Conservation (phyloP, 1,284 basidiomycete species). For the Ustilago crameri region DNA sequence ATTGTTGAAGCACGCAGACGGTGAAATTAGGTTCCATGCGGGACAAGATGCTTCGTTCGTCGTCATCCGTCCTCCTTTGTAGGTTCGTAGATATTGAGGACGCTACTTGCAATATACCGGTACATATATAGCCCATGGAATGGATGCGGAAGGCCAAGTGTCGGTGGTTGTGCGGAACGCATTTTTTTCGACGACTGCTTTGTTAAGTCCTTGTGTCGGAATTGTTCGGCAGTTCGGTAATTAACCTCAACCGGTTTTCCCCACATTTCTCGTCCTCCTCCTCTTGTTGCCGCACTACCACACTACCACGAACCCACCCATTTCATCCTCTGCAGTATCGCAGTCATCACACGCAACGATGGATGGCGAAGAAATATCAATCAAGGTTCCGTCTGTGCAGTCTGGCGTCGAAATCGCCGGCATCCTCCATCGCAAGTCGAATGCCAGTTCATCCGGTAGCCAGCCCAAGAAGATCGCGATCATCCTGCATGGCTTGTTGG, state of each 20-base stretch:
- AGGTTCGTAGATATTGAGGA: background rate
- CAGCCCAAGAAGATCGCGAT: conserved; percentile 22
- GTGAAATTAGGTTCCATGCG: conserved; percentile 14
- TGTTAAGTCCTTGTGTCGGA: too few relatives aligned
- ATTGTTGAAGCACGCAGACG: conserved; percentile 19
- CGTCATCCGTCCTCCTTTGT: conserved; percentile 35
- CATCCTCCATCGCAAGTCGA: conserved; percentile 16
- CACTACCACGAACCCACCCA: too few relatives aligned
- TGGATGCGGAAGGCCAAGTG: too few relatives aligned
- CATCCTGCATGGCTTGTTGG: conserved; percentile 55
- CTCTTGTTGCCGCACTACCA: too few relatives aligned
- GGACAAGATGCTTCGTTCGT: conserved; percentile 8
- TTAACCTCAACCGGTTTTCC: background rate
- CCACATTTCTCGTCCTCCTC: too few relatives aligned
- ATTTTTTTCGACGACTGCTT: too few relatives aligned
- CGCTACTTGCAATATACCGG: background rate
- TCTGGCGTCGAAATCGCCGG: conserved; percentile 17
- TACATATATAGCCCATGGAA: background rate
- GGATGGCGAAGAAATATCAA: conserved; percentile 11
- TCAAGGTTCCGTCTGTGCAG: conserved; percentile 22
- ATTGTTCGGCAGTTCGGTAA: conserved; percentile 2
- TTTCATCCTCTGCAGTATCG: background rate
- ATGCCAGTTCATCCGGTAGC: background rate
- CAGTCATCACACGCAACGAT: conserved; percentile 6
- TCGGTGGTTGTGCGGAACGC: too few relatives aligned